Evolutionary conservation across 108 stramenopile genomes (phyloP), one percentile per base, ranked within the genome.

Genomic region (Schizochytrium sp.): DNA sequence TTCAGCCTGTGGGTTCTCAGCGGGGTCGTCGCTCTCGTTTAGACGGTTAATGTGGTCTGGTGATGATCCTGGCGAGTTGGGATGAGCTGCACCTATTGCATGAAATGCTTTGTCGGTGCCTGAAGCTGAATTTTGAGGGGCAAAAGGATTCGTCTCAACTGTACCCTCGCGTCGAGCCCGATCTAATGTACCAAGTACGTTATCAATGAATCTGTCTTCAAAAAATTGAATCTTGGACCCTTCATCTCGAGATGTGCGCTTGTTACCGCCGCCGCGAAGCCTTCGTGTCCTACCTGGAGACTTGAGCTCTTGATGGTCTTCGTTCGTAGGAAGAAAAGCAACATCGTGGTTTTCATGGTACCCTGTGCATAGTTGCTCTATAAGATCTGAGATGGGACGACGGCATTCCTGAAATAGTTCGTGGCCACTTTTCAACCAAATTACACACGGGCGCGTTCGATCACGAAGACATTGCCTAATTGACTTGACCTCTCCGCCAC

Each of bases 381-480:
- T 88, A 41, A 96, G 93, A 50, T 92, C 88, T 4, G 88, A 60
- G 45, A 94, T 72, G 40, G 95, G 94, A 12, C 93, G 93, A 57
- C 95, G 94, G 72, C 92, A 92, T 87, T 97, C 96, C 88, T 97
- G 96, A 87, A 96, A 95, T 15, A 97, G 46, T 88, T 97, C 96
- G 83, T 97, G 96, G 3, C 96, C 96, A 28, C 94, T 94, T 87
- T 96, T 92, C 72, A 96, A 89, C 96, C 95, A 96, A 15, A 96
- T 87, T 45, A 96, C 92, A 88, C 95, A 92, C 13, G 40, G 44
- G 5, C 89, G 83, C n/a, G 15, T 44, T 10, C 89, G 53, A 10
- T 95, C 94, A 53, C 91, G 89, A 45, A 97, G 92, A 56, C 93
- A 95, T 64, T 92, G 92, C 45, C 92, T 89, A 61, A 95, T 92